A percentile compares a stretch with the other conserved stretches of the same genome.
phyloP scores from a whole-genome alignment of 2,329 filamentous ascomycete species.

The Sporothrix mexicana region DNA sequence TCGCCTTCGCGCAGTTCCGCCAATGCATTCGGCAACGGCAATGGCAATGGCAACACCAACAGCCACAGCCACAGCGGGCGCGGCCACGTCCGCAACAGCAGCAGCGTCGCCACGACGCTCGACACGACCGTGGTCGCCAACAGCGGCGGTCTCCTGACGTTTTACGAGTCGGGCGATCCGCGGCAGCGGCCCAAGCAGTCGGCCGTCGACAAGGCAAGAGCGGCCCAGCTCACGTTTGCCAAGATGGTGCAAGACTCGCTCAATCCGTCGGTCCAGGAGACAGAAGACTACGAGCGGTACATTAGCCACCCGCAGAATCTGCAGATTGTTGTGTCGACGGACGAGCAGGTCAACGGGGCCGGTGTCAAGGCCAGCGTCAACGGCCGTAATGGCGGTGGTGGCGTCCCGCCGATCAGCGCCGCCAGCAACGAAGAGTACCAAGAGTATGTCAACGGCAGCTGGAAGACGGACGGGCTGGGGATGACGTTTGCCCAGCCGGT shows the following conservation, averaged over 20 bases:
- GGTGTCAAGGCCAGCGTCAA: slow-evolving; percentile 40
- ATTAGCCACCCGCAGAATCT: slow-evolving; percentile 88
- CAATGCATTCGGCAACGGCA: neutral
- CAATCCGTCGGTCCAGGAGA: slow-evolving; percentile 82
- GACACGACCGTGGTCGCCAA: slow-evolving; percentile 33
- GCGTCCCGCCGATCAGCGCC: slow-evolving; percentile 37
- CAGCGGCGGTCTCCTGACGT: slow-evolving; percentile 32
- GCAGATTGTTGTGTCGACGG: slow-evolving; percentile 76
- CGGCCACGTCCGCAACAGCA: slow-evolving; percentile 20
- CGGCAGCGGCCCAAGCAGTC: slow-evolving; percentile 59
- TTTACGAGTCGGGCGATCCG: neutral
- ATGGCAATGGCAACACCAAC: neutral
- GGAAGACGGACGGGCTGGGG: slow-evolving; percentile 62
- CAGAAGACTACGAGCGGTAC: slow-evolving; percentile 86
- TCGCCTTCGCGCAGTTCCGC: slow-evolving; percentile 17
- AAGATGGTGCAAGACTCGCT: slow-evolving; percentile 85
- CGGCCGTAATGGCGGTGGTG: neutral
- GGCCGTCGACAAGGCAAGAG: slow-evolving; percentile 75
- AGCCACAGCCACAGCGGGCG: slow-evolving; percentile 29
- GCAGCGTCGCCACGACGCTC: slow-evolving; percentile 30
- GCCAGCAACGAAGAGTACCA: slow-evolving; percentile 71
- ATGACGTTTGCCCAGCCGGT: slow-evolving; percentile 47
- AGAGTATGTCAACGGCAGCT: slow-evolving; percentile 76
- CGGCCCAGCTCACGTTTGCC: slow-evolving; percentile 86
- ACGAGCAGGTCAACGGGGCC: slow-evolving; percentile 51